phyloP scores from a whole-genome alignment of 2,329 filamentous ascomycete genomes.

The Neoscytalidium dimidiatum region DNA sequence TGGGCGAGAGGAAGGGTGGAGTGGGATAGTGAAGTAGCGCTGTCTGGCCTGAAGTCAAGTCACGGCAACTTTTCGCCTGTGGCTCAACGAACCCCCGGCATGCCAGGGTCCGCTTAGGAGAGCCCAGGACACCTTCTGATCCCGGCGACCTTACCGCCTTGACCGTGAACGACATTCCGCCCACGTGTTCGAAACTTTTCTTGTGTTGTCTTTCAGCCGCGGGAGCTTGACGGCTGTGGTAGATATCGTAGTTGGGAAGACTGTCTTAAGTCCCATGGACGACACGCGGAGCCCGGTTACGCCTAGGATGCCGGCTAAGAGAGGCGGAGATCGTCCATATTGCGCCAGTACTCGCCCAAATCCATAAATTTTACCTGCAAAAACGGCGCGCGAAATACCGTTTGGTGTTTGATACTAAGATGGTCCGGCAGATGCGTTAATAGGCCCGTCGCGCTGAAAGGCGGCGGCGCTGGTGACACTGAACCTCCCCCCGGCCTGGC shows the following conservation, averaged over 20 bases:
- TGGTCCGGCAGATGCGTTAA: too few species aligned
- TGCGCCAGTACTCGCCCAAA: neutral
- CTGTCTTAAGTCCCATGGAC: neutral
- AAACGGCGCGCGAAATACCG: neutral
- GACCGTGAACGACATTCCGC: neutral
- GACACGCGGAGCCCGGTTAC: neutral
- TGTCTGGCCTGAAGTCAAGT: constrained; percentile 17
- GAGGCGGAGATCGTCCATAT: neutral
- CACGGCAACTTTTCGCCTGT: constrained; percentile 18
- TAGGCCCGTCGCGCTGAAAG: neutral
- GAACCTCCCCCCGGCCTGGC: neutral
- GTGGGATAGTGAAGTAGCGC: constrained; percentile 6
- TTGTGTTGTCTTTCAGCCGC: neutral
- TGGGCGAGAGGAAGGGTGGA: constrained; percentile 6
- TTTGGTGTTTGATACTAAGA: neutral
- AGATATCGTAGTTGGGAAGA: neutral
- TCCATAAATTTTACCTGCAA: neutral
- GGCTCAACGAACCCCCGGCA: constrained; percentile 11
- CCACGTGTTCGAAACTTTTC: neutral
- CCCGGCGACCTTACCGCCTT: neutral
- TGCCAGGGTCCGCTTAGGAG: constrained; percentile 11
- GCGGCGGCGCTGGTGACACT: too few species aligned
- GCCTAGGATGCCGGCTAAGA: neutral
- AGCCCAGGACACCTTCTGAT: neutral
- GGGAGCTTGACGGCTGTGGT: neutral